Evolutionary conservation across 345 rosid genomes (phyloP).

Genomic region (Cardamine resedifolia): DNA sequence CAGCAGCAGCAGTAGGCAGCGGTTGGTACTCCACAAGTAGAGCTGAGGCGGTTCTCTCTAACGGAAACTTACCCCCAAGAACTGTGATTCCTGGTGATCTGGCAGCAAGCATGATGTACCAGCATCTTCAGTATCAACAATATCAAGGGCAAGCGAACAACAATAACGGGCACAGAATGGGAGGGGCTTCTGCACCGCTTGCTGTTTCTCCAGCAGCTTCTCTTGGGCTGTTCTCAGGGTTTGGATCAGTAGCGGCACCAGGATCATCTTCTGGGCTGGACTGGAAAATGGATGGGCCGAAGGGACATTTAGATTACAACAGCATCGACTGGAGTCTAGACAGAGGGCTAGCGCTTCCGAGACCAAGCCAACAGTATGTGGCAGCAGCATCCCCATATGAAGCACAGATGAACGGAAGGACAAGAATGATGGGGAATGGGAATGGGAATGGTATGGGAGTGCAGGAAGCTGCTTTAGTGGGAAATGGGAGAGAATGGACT

Average conservation of each 20-base stretch:
- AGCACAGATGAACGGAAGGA: constrained; percentile 45
- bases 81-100: constrained; percentile 43
- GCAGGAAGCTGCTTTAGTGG: constrained; percentile 44
- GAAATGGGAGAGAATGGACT: constrained; percentile 73
- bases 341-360: constrained; percentile 49
- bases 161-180: constrained; percentile 44
- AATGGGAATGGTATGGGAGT: constrained; percentile 47
- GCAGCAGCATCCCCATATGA: constrained; percentile 44
- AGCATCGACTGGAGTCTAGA: constrained; percentile 86
- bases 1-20: constrained; percentile 40
- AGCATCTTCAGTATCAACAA: constrained; percentile 59
- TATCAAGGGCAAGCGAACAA: constrained; percentile 48
- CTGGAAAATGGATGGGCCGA: constrained; percentile 65
- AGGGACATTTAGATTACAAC: constrained; percentile 63
- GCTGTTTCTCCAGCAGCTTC: constrained; percentile 78
- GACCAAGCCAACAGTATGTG: constrained; percentile 46
- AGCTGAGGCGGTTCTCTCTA: constrained; percentile 55
- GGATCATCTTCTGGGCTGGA: constrained; percentile 71
- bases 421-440: constrained; percentile 45
- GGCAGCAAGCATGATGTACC: constrained; percentile 52
- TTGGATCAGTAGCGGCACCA: constrained; percentile 51
- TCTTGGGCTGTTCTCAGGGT: constrained; percentile 83
- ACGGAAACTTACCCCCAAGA: constrained; percentile 51
- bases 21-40: constrained; percentile 57
- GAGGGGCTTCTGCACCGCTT: constrained; percentile 39